Evolutionary conservation across 225 moss, liverwort and hornwort genomes (phyloP), one percentile per base, ranked within the genome.

Genomic region (Physcomitrium patens): DNA sequence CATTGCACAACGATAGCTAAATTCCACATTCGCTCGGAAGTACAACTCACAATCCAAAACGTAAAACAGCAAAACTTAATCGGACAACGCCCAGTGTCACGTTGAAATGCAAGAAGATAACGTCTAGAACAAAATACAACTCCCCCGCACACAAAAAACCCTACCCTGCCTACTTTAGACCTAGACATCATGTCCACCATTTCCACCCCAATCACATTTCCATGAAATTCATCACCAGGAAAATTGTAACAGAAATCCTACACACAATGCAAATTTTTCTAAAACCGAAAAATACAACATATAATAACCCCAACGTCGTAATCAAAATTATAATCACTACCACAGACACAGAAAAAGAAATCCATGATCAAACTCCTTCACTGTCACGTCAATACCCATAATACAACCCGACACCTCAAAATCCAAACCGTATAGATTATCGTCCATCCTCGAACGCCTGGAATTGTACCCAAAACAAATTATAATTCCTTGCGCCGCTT

Each of bases 71-170:
- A 3, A 48, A 2, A 69, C 22, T 55, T 49, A 69, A 64, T 19
- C 49, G 53, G 63, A 10, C 19, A 37, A 69, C 63, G 74, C 49
- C 10, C 57, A 15, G 22, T 24, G 53, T 9, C 54, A 28, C 55
- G 5, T 8, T 11, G 10, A 23, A 37, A 48, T 41, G 23, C 74
- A 79, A 69, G 48, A 69, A 60, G 41, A 55, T 47, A 13, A 18
- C 74, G 56, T 69, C 73, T 79, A 79, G 74, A 48, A 63, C 69
- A 57, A 63, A 63, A 74, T 79, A 57, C 37, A 48, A 3, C 63
- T 63, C 42, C 16, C 42, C 41, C 26, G 26, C 12, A 9, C 6
- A 9, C 3, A 66, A 71, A 65, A 72, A 78, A 79, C 74, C 79
- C 74, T 74, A 74, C 69, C 49, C 74, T 69, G 68, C 57, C 42